These are phyloP conservation scores for Coriaria nepalensis DNA, from an alignment of 306 rosid genomes.

Conservation along the genomic window DNA sequence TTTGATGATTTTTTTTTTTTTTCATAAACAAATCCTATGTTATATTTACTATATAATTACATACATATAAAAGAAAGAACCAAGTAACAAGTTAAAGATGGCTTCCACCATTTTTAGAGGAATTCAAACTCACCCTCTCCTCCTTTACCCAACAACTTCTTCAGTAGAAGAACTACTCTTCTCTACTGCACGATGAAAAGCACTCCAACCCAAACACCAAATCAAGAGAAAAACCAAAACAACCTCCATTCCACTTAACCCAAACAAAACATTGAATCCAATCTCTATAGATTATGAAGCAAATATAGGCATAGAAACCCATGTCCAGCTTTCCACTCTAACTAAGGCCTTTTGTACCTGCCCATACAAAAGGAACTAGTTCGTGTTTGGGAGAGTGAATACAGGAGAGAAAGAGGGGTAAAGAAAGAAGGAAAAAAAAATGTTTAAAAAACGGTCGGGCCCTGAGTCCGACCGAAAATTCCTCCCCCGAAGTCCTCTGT, in stretches of 20 bases:
- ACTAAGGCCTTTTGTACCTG: constrained; percentile 87
- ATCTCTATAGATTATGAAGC: constrained; percentile 60
- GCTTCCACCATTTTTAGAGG: constrained; percentile 53
- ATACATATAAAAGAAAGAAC: neutral
- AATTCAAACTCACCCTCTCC: constrained; percentile 41
- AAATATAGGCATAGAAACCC: constrained; percentile 77
- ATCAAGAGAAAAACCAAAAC: constrained; percentile 30
- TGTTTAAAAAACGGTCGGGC: no score
- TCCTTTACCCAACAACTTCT: constrained; percentile 33
- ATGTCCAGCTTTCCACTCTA: constrained; percentile 79
- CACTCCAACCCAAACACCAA: constrained; percentile 47
- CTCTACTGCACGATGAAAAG: constrained; percentile 37
- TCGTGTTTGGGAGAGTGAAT: no score
- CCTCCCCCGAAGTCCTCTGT: no score
- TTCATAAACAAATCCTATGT: no score
- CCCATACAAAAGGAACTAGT: constrained; percentile 27
- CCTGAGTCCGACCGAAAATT: no score
- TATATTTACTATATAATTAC: no score
- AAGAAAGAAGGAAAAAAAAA: no score
- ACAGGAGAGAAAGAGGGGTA: no score
- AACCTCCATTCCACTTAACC: constrained; percentile 33
- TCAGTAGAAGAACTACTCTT: constrained; percentile 25
- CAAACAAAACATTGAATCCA: constrained; percentile 36
- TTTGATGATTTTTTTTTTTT: no score
- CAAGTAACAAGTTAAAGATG: constrained; percentile 27